Percentiles rank a stretch among this genome's conserved stretches.
Evolutionary conservation across 75 land plant genomes (phyloP).

Genomic region (Isoetes taiwanensis): DNA sequence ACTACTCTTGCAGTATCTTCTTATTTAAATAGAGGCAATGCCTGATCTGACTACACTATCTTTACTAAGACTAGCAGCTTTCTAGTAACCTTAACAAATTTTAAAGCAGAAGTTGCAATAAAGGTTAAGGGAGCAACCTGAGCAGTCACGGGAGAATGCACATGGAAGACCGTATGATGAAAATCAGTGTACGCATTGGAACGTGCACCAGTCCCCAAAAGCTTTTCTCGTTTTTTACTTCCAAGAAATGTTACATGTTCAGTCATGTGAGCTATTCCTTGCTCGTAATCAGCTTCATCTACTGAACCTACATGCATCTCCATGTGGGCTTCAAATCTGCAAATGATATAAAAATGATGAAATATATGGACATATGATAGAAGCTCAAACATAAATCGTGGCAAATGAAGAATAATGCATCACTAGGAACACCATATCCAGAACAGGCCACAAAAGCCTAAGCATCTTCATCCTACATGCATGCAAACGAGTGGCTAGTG

Average conservation of each 20-base stretch:
- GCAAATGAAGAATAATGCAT: too few species aligned
- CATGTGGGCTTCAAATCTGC: conserved; percentile 99
- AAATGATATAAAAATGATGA: neutral
- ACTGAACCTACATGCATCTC: conserved; percentile 99
- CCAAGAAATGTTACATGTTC: conserved; percentile 99
- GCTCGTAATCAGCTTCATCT: conserved; percentile 95
- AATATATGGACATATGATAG: neutral
- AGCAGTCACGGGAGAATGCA: conserved; percentile 85
- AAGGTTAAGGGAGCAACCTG: conserved; percentile 52
- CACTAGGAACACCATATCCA: too few species aligned
- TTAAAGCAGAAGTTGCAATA: too few species aligned
- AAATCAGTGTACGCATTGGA: conserved; percentile 99
- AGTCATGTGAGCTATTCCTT: conserved; percentile 99
- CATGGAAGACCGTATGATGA: conserved; percentile 98
- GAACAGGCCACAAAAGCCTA: too few species aligned
- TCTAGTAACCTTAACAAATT: too few species aligned
- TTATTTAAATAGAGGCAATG: conserved; percentile 2
- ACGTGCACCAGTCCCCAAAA: conserved; percentile 92
- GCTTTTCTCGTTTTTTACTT: conserved; percentile 97
- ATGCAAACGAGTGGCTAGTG: too few species aligned
- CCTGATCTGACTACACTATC: neutral
- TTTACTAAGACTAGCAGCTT: neutral
- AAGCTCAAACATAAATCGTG: neutral
- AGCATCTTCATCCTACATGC: too few species aligned
- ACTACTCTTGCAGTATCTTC: too few species aligned